Conservation (phyloP, 805 yeast genomes). For the Zygosaccharomyces lentus region DNA sequence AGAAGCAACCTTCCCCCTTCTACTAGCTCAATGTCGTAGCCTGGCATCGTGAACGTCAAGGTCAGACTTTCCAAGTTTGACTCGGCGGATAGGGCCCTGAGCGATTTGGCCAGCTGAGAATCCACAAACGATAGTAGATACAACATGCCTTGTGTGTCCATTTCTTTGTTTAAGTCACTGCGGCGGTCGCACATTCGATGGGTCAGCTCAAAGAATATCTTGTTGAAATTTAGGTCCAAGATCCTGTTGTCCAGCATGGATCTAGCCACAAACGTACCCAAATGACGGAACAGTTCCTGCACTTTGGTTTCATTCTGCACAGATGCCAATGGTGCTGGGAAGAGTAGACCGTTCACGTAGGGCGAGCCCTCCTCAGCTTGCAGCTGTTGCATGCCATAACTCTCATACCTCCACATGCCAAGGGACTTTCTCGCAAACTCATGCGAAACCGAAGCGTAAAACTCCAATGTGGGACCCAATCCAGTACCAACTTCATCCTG, state of each 20-base stretch:
- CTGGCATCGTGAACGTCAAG: constrained; percentile 72
- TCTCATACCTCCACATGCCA: constrained; percentile 63
- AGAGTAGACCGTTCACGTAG: constrained; percentile 50
- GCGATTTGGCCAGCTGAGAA: constrained; percentile 51
- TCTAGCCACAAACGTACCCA: constrained; percentile 84
- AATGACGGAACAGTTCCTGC: constrained; percentile 51
- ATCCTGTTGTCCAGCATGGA: constrained; percentile 84
- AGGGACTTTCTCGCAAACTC: constrained; percentile 59
- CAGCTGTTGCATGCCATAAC: constrained; percentile 22
- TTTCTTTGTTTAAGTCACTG: constrained; percentile 10
- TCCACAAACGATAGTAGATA: constrained; percentile 51
- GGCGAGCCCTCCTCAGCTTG: constrained; percentile 37
- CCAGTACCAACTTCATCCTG: constrained; percentile 95
- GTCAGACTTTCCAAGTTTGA: constrained; percentile 43
- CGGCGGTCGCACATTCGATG: constrained; percentile 24
- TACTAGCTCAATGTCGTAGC: constrained; percentile 55
- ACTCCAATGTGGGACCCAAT: constrained; percentile 91
- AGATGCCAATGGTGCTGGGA: constrained; percentile 59
- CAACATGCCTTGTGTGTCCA: constrained; percentile 24
- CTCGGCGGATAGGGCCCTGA: constrained; percentile 42
- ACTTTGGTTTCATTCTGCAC: constrained; percentile 39
- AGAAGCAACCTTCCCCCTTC: constrained; percentile 49
- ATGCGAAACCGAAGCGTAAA: constrained; percentile 74
- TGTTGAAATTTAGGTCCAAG: constrained; percentile 74
- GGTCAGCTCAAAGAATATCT: constrained; percentile 61